These are phyloP conservation scores for Trametopsis cervina DNA, from an alignment of 768 basidiomycete species.

Conservation along the genomic window DNA sequence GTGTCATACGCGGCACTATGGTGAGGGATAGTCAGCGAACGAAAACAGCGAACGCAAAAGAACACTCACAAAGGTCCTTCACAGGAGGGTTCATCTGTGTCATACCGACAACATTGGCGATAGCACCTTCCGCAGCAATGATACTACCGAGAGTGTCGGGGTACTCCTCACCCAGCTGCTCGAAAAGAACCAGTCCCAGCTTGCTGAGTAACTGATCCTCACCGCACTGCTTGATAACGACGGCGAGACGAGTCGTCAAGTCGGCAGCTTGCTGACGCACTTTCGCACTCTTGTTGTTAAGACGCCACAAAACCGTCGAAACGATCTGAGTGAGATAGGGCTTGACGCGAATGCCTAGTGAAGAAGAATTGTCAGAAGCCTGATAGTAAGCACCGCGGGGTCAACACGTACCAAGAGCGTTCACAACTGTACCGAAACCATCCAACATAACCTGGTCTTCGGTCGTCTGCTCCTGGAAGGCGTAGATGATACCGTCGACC, in stretches of 20 bases:
- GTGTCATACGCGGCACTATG: conserved; percentile 97
- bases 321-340: conserved; percentile 99
- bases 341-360: conserved; percentile 82
- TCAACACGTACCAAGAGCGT: conserved; percentile 60
- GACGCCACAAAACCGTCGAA: conserved; percentile 96
- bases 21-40: conserved; percentile 14
- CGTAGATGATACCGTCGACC: conserved; percentile 97
- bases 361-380: not conserved
- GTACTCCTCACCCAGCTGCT: conserved; percentile 98
- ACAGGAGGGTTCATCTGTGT: conserved; percentile 99
- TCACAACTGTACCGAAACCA: conserved; percentile 96
- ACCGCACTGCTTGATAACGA: conserved; percentile 98
- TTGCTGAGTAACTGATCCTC: conserved; percentile 95
- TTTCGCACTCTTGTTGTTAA: conserved; percentile 99
- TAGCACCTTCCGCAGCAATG: conserved; percentile 97
- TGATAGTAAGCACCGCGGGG: no score
- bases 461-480: conserved; percentile 99
- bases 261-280: conserved; percentile 99
- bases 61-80: conserved; percentile 88
- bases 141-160: conserved; percentile 99
- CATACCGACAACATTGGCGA: conserved; percentile 99
- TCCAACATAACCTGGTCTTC: conserved; percentile 99
- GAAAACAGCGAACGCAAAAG: not conserved
- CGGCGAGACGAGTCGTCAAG: conserved; percentile 88
- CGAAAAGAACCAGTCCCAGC: conserved; percentile 93